Conservation (phyloP, 768 basidiomycete genomes). For the Albatrellus ellisii region DNA sequence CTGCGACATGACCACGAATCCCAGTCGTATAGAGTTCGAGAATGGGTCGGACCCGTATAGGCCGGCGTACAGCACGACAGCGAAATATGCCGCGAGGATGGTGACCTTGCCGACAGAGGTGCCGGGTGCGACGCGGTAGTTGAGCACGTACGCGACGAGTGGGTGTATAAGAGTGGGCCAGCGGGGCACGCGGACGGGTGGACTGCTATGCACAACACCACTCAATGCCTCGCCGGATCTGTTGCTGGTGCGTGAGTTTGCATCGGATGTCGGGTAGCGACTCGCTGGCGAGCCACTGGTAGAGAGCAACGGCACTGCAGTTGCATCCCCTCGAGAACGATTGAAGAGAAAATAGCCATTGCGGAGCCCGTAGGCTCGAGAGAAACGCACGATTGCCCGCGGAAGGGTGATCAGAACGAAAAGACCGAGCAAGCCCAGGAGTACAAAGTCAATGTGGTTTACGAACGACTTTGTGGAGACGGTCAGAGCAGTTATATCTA, state of each 20-base stretch:
- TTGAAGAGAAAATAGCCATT: no score
- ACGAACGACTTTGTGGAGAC: background rate
- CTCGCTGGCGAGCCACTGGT: no score
- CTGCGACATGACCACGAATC: constrained; percentile 28
- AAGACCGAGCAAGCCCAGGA: background rate
- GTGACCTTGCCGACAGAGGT: constrained; percentile 26
- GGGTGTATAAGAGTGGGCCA: constrained; percentile 24
- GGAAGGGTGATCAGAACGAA: constrained; percentile 1
- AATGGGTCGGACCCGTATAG: constrained; percentile 25
- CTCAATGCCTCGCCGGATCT: no score
- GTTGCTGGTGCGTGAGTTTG: no score
- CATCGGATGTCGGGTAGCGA: no score
- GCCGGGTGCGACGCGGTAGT: constrained; percentile 22
- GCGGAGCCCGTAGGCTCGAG: background rate
- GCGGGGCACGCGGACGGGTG: constrained; percentile 20
- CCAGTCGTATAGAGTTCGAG: constrained; percentile 20
- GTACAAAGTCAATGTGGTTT: background rate
- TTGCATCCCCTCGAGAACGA: no score
- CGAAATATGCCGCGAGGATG: constrained; percentile 24
- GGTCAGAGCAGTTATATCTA: no score
- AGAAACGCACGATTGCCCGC: background rate
- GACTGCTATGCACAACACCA: no score
- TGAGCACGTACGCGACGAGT: constrained; percentile 19
- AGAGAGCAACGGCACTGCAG: no score
- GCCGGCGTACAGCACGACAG: constrained; percentile 23